Conservation (phyloP, 768 basidiomycete species). For the Phanerochaete carnosa region DNA sequence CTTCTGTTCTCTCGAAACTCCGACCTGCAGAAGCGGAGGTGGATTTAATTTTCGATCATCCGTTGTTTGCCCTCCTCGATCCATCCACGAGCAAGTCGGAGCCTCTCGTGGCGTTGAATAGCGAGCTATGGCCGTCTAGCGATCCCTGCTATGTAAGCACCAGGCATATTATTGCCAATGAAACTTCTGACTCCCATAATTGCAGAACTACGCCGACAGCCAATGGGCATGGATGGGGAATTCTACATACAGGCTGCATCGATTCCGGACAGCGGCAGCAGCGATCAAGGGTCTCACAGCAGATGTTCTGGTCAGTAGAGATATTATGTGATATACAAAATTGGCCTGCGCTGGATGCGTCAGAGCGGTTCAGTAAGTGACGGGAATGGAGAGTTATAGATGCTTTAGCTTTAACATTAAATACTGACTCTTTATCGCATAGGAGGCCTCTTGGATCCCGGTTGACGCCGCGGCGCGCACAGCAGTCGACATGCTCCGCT, state of each 20-base stretch:
- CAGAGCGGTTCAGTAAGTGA: too few relatives aligned
- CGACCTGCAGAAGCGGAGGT: slow-evolving; percentile 66
- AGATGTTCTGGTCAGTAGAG: slow-evolving; percentile 66
- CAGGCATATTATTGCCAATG: background rate
- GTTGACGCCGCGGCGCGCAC: slow-evolving; percentile 22
- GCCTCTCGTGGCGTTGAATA: slow-evolving; percentile 50
- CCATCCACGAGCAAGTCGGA: slow-evolving; percentile 35
- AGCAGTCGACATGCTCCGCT: slow-evolving; percentile 23
- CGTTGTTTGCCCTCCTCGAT: slow-evolving; percentile 68
- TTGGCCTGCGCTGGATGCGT: background rate
- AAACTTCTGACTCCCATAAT: background rate
- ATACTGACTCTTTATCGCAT: too few relatives aligned
- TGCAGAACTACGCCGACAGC: slow-evolving; percentile 57
- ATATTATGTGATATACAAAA: background rate
- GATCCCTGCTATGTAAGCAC: slow-evolving; percentile 62
- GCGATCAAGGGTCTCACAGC: slow-evolving; percentile 83
- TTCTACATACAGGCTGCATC: slow-evolving; percentile 73
- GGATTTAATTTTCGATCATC: slow-evolving; percentile 75
- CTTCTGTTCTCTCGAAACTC: slow-evolving; percentile 47
- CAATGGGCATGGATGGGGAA: slow-evolving; percentile 44
- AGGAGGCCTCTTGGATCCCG: slow-evolving; percentile 26
- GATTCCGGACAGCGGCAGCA: slow-evolving; percentile 73
- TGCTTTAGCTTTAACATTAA: too few relatives aligned
- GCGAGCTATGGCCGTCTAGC: slow-evolving; percentile 78
- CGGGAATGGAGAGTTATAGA: too few relatives aligned